Percentiles rank a stretch among this genome's conserved stretches.
Conservation (phyloP, 352 stramenopile genomes). For the Phytophthora melonis region DNA sequence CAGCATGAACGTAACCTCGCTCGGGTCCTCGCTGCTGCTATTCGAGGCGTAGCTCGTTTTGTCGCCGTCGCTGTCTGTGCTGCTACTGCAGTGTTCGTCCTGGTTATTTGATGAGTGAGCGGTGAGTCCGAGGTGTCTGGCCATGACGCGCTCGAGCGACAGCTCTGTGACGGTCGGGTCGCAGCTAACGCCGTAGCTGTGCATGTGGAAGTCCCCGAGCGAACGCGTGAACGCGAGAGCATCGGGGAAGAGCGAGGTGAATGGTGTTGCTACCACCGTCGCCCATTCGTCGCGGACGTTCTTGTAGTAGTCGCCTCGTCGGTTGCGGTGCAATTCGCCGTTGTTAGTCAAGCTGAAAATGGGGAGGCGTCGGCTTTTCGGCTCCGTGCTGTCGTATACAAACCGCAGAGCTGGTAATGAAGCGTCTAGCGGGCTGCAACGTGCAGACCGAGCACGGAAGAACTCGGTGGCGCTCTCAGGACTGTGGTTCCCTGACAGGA, state of each 20-base stretch:
- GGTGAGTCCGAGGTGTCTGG: slow-evolving; percentile 13
- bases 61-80: slow-evolving; percentile 10
- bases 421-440: slow-evolving; percentile 37
- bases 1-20: slow-evolving; percentile 50
- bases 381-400: slow-evolving; percentile 77
- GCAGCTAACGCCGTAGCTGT: slow-evolving; percentile 81
- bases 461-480: slow-evolving; percentile 86
- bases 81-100: slow-evolving; percentile 8
- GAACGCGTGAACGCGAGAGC: slow-evolving; percentile 90
- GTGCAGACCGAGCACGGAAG: slow-evolving; percentile 53
- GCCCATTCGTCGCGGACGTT: slow-evolving; percentile 94
- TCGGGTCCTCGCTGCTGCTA: slow-evolving; percentile 9
- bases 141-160: slow-evolving; percentile 50
- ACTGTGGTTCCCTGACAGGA: slow-evolving; percentile 86
- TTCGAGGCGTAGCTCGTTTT: slow-evolving; percentile 11
- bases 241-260: slow-evolving; percentile 74
- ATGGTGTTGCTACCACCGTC: slow-evolving; percentile 80
- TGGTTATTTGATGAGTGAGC: slow-evolving; percentile 26
- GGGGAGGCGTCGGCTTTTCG: slow-evolving; percentile 41
- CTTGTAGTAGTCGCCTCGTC: slow-evolving; percentile 85
- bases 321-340: slow-evolving; percentile 50
- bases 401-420: slow-evolving; percentile 78
- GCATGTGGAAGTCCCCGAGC: slow-evolving; percentile 90
- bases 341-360: slow-evolving; percentile 51
- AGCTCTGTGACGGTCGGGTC: slow-evolving; percentile 70